Percentiles rank a stretch among this genome's conserved stretches.
These are phyloP conservation scores for Microstegium vimineum DNA, from an alignment of 176 grass and related monocot species.

Conservation along the genomic window DNA sequence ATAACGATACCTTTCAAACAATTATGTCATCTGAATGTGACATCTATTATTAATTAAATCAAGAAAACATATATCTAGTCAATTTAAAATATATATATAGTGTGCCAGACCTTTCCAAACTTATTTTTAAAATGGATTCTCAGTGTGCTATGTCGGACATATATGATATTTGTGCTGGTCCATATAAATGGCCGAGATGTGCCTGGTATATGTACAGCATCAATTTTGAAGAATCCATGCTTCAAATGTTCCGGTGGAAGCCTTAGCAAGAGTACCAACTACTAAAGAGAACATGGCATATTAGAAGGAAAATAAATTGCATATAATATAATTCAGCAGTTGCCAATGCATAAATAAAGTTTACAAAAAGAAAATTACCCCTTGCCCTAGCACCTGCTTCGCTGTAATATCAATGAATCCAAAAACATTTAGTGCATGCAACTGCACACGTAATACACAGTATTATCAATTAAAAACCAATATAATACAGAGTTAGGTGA, in stretches of 20 bases:
- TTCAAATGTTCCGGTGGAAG: slow-evolving; percentile 29
- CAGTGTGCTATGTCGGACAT: slow-evolving; percentile 12
- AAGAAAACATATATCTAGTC: slow-evolving; percentile 10
- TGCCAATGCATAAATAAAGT: slow-evolving; percentile 17
- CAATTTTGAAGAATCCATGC: slow-evolving; percentile 38
- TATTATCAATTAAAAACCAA: slow-evolving; percentile 6
- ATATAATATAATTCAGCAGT: neutral
- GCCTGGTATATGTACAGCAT: slow-evolving; percentile 12
- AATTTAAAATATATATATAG: neutral
- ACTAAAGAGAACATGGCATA: slow-evolving; percentile 21
- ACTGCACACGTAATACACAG: slow-evolving; percentile 37
- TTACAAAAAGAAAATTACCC: slow-evolving; percentile 39
- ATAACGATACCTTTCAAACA: neutral
- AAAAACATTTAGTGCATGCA: slow-evolving; percentile 65
- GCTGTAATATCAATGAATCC: slow-evolving; percentile 49
- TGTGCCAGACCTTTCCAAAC: slow-evolving; percentile 14
- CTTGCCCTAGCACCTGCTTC: slow-evolving; percentile 27
- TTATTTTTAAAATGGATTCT: slow-evolving; percentile 31
- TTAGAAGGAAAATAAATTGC: slow-evolving; percentile 15
- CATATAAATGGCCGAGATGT: slow-evolving; percentile 19
- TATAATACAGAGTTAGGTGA: neutral
- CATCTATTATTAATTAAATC: slow-evolving; percentile 4
- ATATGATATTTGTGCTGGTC: slow-evolving; percentile 3
- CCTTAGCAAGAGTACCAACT: slow-evolving; percentile 42
- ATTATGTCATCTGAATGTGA: neutral